These are phyloP conservation scores for Fusarium pseudoanthophilum DNA, from an alignment of 2,329 filamentous ascomycete genomes.

Conservation along the genomic window DNA sequence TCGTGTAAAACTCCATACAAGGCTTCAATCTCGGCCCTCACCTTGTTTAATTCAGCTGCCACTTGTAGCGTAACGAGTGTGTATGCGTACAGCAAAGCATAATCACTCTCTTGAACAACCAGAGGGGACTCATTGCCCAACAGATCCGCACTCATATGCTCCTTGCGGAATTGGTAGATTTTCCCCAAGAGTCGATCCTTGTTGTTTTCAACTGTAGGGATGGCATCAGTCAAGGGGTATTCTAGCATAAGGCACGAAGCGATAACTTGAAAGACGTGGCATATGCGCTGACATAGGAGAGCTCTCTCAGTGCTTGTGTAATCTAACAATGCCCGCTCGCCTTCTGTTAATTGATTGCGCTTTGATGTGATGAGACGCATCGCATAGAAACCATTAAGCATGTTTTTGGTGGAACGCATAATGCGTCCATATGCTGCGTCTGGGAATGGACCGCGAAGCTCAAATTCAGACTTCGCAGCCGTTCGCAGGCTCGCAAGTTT, in stretches of 20 bases:
- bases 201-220: slow-evolving; percentile 83
- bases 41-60: slow-evolving; percentile 70
- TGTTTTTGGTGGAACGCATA: slow-evolving; percentile 80
- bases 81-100: slow-evolving; percentile 92
- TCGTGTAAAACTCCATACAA: slow-evolving; percentile 72
- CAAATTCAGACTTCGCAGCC: slow-evolving; percentile 85
- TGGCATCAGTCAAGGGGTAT: slow-evolving; percentile 88
- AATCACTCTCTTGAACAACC: slow-evolving; percentile 78
- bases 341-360: slow-evolving; percentile 77
- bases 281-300: slow-evolving; percentile 87
- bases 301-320: slow-evolving; percentile 83
- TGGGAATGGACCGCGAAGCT: slow-evolving; percentile 88
- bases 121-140: slow-evolving; percentile 42
- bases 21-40: slow-evolving; percentile 69
- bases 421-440: slow-evolving; percentile 77
- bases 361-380: slow-evolving; percentile 94
- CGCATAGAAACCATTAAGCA: slow-evolving; percentile 93
- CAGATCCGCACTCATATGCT: slow-evolving; percentile 58
- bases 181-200: slow-evolving; percentile 87
- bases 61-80: slow-evolving; percentile 75
- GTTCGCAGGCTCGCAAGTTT: slow-evolving; percentile 78
- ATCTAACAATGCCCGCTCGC: slow-evolving; percentile 82
- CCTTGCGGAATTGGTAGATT: slow-evolving; percentile 86
- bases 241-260: slow-evolving; percentile 94
- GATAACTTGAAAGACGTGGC: slow-evolving; percentile 86